Base-by-base conservation (phyloP, 441 rosid genomes). In the Melastoma candidum region DNA sequence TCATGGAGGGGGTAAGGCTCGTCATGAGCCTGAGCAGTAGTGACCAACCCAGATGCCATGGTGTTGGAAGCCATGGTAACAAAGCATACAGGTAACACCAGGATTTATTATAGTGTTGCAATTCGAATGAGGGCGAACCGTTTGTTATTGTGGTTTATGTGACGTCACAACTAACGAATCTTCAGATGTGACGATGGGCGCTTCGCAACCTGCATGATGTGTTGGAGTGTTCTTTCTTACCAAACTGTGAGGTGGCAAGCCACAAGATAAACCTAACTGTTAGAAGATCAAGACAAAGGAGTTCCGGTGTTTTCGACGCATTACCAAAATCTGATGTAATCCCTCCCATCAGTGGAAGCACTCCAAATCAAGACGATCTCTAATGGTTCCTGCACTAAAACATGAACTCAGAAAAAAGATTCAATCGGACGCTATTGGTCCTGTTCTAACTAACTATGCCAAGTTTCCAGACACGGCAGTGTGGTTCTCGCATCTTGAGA, bases 171-270 rank as follows among this genome's bases (percentile, higher is more conserved):
- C 22, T 17, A 17, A 17, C 22, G 22, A 17, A 17, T 17, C 22
- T 17, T 17, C 22, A 17, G 22, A 17, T 17, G 22, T 17, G 22
- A 17, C 22, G 22, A 17, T 17, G 22, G 22, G 22, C 36, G 36
- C 36, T 29, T 3, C 5, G 0, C 36, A 29, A 29, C 36, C 36
- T 29, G 71, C 64, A 46, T 8, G 25, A 32, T 39, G 12, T 41
- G 2, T 32, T 48, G 49, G 41, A 36, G 41, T 4, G 41, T 36
- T 36, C 1, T 36, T 68, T 24, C 12, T 74, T 63, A 89, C 86
- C 93, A 77, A 85, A 84, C 87, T 73, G 94, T 79, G 78, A 75
- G 97, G 72, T 84, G 83, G 62, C 82, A 74, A 59, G 85, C 85
- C 86, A 70, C 80, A 68, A 73, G 71, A 68, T 83, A 69, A 85